These are phyloP conservation scores for Schizochytrium sp. DNA, from an alignment of 108 stramenopile genomes.

Conservation along the genomic window DNA sequence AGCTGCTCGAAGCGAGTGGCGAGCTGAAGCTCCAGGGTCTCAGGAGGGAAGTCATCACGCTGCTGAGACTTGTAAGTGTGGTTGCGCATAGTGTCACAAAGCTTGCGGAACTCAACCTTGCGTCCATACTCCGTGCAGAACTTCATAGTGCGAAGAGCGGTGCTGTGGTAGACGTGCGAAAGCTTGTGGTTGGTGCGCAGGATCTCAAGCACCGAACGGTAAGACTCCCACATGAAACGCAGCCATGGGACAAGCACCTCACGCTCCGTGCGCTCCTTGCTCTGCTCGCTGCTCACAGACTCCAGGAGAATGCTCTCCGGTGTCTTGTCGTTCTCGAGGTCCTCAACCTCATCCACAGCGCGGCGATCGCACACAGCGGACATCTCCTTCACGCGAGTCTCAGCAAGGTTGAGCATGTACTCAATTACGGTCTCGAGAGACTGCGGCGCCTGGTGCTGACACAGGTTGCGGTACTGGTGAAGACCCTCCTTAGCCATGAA, in stretches of 20 bases:
- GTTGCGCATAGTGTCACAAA: conserved; percentile 93
- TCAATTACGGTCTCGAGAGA: conserved; percentile 92
- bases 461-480: conserved; percentile 95
- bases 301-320: conserved; percentile 91
- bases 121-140: conserved; percentile 91
- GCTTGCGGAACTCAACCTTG: conserved; percentile 90
- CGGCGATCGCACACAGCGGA: conserved; percentile 33
- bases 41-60: conserved; percentile 89
- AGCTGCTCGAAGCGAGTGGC: conserved; percentile 95
- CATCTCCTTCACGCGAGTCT: conserved; percentile 63
- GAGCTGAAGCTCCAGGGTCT: conserved; percentile 92
- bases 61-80: conserved; percentile 73
- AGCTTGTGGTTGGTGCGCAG: conserved; percentile 90
- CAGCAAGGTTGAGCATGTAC: conserved; percentile 85
- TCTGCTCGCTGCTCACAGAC: conserved; percentile 92
- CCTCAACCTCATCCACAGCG: conserved; percentile 79
- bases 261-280: conserved; percentile 88
- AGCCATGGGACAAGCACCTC: conserved; percentile 89
- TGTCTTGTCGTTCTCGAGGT: conserved; percentile 84
- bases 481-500: conserved; percentile 96
- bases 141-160: conserved; percentile 83
- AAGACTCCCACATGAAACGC: conserved; percentile 98
- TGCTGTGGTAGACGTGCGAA: conserved; percentile 91
- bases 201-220: conserved; percentile 94
- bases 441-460: conserved; percentile 85